Evolutionary conservation across 139 green algal species (phyloP), one percentile per base, ranked within the genome.

Genomic region (Haematococcus sp.): DNA sequence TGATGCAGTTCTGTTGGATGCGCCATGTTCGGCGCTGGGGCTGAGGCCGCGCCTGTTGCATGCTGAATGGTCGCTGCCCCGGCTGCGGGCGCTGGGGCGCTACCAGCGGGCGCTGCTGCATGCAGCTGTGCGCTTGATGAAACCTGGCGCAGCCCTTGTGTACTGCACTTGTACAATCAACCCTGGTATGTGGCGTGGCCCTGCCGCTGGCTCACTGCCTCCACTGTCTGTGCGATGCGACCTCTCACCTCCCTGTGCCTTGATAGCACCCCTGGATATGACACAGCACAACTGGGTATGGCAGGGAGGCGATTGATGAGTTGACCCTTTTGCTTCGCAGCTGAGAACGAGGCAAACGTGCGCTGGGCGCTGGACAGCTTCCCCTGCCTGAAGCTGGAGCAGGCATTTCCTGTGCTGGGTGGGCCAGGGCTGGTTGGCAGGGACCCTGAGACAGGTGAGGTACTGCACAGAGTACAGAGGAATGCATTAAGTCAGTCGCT

Each of bases 131-230:
- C 56, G 70, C 68, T 72, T 94, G 59, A 71, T 98, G 44, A 83
- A 80, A 28, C 90, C 92, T 0, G 94, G 92, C 1, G 94, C 94
- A 2, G 43, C 61, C 11, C 59, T 98, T 33, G 88, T 98, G 44
- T 98, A 92, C 85, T 96, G 84, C 71, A 98, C 94, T 2, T 98
- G 92, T 72, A 93, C 83, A 33, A 86, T 98, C 25, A 96, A 91
- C 77, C 93, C 93, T 43, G 78, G 84, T 87, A 43, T 17, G 76
- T 16, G 32, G n/a, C 9, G 23, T n/a, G 16, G 22, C 22, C 5
- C n/a, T n/a, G n/a, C n/a, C n/a, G n/a, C n/a, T n/a, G n/a, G n/a
- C n/a, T n/a, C n/a, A n/a, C n/a, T n/a, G n/a, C n/a, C n/a, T n/a
- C n/a, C n/a, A n/a, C n/a, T n/a, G n/a, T n/a, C n/a, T n/a, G n/a